Conservation (phyloP, 768 basidiomycete species). For the Psilocybe tampanensis region DNA sequence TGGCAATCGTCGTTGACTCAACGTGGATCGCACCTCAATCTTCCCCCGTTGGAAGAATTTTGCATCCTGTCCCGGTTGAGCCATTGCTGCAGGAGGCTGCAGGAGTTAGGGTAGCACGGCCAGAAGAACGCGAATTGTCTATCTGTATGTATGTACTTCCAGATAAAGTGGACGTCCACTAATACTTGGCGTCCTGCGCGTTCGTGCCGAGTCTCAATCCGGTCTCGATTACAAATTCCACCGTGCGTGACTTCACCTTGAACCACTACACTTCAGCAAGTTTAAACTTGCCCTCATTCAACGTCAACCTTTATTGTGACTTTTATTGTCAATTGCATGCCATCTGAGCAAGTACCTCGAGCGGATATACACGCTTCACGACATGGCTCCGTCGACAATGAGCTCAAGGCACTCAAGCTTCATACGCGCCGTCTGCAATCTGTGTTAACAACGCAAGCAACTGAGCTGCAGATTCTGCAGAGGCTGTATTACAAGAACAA, state of each 20-base stretch:
- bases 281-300: background rate
- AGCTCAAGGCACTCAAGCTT: conserved; percentile 62
- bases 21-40: conserved; percentile 67
- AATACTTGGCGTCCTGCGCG: background rate
- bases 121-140: background rate
- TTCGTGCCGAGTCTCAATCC: background rate
- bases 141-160: background rate
- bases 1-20: background rate
- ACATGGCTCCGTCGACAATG: conserved; percentile 49
- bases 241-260: no score
- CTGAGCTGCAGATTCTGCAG: conserved; percentile 63
- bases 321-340: conserved; percentile 7
- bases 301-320: background rate
- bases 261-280: no score
- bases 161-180: background rate
- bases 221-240: conserved; percentile 6
- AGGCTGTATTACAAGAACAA: conserved; percentile 78
- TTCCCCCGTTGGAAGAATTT: conserved; percentile 93
- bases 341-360: conserved; percentile 20
- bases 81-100: conserved; percentile 27
- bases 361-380: conserved; percentile 27
- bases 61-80: conserved; percentile 80
- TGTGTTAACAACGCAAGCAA: conserved; percentile 39
- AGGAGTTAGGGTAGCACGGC: background rate
- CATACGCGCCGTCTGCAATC: conserved; percentile 54